A percentile compares a stretch with the other conserved stretches of the same genome.
These are phyloP conservation scores for Agrocybe chaxingu DNA, from an alignment of 768 basidiomycete species.

Conservation along the genomic window DNA sequence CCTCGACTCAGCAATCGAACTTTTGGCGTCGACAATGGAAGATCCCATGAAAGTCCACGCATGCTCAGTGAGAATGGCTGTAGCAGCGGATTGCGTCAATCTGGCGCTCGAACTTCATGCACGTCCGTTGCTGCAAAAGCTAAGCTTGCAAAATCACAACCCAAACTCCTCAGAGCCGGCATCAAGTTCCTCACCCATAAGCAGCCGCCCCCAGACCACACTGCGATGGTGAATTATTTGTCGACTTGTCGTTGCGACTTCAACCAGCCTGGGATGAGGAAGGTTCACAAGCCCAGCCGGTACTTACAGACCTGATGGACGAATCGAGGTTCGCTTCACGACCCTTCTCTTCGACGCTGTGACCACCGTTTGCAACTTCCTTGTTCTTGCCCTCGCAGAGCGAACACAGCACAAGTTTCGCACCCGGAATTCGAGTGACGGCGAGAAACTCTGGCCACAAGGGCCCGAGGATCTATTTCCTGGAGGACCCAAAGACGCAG, in stretches of 20 bases:
- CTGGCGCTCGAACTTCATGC: conserved; percentile 3
- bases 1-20: background rate
- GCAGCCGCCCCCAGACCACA: conserved; percentile 4
- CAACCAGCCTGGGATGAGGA: background rate
- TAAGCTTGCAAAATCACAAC: conserved; percentile 15
- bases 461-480: conserved; percentile 12
- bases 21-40: conserved; percentile 11
- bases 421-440: background rate
- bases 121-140: conserved; percentile 4
- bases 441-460: conserved; percentile 11
- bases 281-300: background rate
- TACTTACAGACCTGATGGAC: background rate
- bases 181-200: conserved; percentile 14
- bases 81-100: conserved; percentile 13
- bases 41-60: conserved; percentile 4
- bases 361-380: conserved; percentile 7
- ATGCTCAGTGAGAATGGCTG: conserved; percentile 6
- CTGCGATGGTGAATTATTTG: conserved; percentile 2
- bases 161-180: conserved; percentile 13
- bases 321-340: background rate
- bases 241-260: background rate
- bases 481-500: conserved; percentile 6
- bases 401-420: conserved; percentile 13
- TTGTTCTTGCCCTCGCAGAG: conserved; percentile 8
- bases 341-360: conserved; percentile 10